These are phyloP conservation scores for Carex pumila DNA, from an alignment of 176 grass and related monocot species.

Conservation along the genomic window DNA sequence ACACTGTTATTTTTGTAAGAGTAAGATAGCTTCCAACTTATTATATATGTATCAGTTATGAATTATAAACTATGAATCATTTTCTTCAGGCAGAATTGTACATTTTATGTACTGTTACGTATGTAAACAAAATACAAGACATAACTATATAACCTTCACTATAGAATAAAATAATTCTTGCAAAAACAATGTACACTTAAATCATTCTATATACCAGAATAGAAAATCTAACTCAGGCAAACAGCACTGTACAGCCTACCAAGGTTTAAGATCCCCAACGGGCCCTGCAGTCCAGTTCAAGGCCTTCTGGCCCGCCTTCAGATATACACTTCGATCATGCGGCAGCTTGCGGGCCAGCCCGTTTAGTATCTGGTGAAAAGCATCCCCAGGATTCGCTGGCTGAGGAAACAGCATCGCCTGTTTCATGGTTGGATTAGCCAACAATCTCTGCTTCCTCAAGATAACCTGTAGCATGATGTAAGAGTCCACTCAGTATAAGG, in stretches of 20 bases:
- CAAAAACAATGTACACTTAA: slow-evolving; percentile 62
- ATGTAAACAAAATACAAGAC: not conserved
- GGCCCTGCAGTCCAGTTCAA: slow-evolving; percentile 91
- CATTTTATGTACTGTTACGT: not conserved
- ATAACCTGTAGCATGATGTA: slow-evolving; percentile 24
- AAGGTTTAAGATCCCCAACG: slow-evolving; percentile 56
- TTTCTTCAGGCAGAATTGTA: not conserved
- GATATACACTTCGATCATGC: slow-evolving; percentile 48
- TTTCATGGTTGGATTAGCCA: slow-evolving; percentile 90
- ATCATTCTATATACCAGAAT: slow-evolving; percentile 15
- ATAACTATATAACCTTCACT: slow-evolving; percentile 15
- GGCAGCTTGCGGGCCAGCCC: slow-evolving; percentile 84
- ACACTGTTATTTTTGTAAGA: not conserved
- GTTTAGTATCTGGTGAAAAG: slow-evolving; percentile 90
- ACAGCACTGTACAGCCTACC: slow-evolving; percentile 35
- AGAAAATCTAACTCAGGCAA: slow-evolving; percentile 9
- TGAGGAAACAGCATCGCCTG: slow-evolving; percentile 85
- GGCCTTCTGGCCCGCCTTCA: slow-evolving; percentile 53
- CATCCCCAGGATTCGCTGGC: slow-evolving; percentile 65
- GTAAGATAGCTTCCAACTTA: not conserved
- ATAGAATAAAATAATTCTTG: not conserved
- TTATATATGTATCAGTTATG: not conserved
- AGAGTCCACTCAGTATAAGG: not conserved
- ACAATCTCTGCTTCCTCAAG: slow-evolving; percentile 78
- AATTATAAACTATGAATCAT: slow-evolving; percentile 6